phyloP scores from a whole-genome alignment of 805 yeast genomes.

The Tetrapisispora phaffii region DNA sequence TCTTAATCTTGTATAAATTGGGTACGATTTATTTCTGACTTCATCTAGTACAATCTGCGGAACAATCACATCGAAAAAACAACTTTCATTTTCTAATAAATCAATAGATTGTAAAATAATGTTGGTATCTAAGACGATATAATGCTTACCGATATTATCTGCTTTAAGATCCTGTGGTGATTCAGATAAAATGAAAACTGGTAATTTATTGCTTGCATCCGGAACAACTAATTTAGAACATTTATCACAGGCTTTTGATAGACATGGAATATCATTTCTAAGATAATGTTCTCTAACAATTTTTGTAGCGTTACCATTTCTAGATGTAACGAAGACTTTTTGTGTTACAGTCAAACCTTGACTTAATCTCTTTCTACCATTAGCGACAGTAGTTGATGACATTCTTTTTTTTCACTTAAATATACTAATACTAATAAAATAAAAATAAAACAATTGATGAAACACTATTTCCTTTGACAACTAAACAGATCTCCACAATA shows the following conservation, averaged over 20 bases:
- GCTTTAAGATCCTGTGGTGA: conserved; percentile 40
- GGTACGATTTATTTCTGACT: conserved; percentile 76
- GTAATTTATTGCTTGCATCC: conserved; percentile 59
- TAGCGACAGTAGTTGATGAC: conserved; percentile 5
- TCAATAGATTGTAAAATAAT: conserved; percentile 84
- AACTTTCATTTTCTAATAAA: conserved; percentile 62
- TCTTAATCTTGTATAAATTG: conserved; percentile 78
- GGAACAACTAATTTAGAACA: conserved; percentile 48
- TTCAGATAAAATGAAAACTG: conserved; percentile 54
- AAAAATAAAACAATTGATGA: no score
- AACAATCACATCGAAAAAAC: conserved; percentile 82
- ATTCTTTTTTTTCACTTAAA: not conserved
- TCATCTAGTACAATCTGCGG: conserved; percentile 95
- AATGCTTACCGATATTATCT: conserved; percentile 53
- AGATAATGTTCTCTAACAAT: conserved; percentile 90
- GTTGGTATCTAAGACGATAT: conserved; percentile 79
- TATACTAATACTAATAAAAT: no score
- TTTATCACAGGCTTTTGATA: conserved; percentile 53
- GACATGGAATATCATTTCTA: conserved; percentile 87
- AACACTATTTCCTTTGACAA: no score
- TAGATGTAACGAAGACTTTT: conserved; percentile 84
- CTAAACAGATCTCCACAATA: no score
- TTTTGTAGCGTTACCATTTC: conserved; percentile 79
- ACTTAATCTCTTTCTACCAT: conserved; percentile 33
- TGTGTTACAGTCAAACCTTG: conserved; percentile 60